Conservation (phyloP, 176 grass and related monocot genomes). For the Phoenix roebelenii region DNA sequence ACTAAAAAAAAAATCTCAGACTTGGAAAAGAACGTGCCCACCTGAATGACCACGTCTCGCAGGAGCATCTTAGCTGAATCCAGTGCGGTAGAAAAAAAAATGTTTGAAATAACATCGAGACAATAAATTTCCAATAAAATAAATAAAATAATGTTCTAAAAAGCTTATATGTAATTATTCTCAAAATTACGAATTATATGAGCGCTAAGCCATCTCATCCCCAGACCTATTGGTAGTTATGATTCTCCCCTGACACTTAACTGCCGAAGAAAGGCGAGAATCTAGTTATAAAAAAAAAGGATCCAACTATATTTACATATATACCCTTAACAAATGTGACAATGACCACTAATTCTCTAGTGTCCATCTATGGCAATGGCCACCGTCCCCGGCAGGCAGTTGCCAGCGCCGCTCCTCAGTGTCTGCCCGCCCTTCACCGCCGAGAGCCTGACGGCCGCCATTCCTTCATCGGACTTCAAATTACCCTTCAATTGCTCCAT, state of each 20-base stretch:
- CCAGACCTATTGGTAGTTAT: conserved; percentile 29
- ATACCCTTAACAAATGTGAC: conserved; percentile 37
- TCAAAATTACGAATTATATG: no score
- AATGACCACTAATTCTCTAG: conserved; percentile 39
- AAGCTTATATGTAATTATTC: no score
- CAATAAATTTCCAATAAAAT: no score
- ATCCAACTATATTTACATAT: conserved; percentile 69
- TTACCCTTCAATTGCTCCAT: conserved; percentile 57
- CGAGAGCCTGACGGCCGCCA: conserved; percentile 35
- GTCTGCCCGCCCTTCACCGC: conserved; percentile 10
- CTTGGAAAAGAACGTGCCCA: no score
- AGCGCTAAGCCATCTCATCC: no score
- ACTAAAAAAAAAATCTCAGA: no score
- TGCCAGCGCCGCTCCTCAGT: conserved; percentile 20
- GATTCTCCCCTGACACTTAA: conserved; percentile 18
- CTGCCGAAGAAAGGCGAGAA: conserved; percentile 1
- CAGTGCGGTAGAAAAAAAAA: no score
- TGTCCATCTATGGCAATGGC: conserved; percentile 44
- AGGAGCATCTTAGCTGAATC: no score
- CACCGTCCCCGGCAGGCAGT: conserved; percentile 48
- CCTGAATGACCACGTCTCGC: no score
- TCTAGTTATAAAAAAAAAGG: background rate
- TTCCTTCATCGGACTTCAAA: conserved; percentile 21
- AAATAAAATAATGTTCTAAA: no score
- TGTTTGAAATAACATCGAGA: no score